Base-by-base conservation (phyloP, 257 asterid species). In the Marsdenia floribunda region DNA sequence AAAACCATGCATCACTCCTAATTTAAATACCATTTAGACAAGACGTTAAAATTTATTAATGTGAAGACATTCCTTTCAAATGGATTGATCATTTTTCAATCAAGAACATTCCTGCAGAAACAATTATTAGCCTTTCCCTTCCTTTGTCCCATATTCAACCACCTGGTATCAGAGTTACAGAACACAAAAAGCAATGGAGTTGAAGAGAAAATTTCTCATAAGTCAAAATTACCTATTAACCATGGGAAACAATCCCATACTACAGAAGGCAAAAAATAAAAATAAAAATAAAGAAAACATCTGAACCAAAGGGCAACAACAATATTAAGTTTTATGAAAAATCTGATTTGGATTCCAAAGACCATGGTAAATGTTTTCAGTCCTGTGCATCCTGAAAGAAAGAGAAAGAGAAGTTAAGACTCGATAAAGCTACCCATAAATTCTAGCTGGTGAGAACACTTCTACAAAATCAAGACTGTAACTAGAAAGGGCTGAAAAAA, bases 301-400 rank as follows among this genome's bases (percentile, higher is more conserved):
- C 26, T 21, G 67, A 78, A 73, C 53, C 60, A 18, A 29, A 71
- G 35, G 63, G 47, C 47, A 64, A 71, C 44, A 77, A 13, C 50
- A 54, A 26, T 44, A 19, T 15, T 29, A 29, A 42, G 6, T 22
- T 33, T 47, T 67, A 22, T 40, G 52, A 42, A 49, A 78, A 55
- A 26, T 59, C 47, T 47, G 70, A 29, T 46, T 24, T 24, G 47
- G 40, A 44, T 53, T 38, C 16, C 73, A 53, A 55, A 1, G 11
- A 19, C 19, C 12, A 70, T 6, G 0, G 65, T 42, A 68, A 16
- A 15, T 55, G 73, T 63, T 78, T 19, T 78, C 70, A 72, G 58
- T 78, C 64, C 77, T 78, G 65, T 38, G 13, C 55, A 55, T 67
- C 81, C 81, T 78, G 77, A 55, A 65, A 73, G 49, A 42, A 47